Conservation (phyloP, 2,329 filamentous ascomycete genomes). For the Colletotrichum trifolii region DNA sequence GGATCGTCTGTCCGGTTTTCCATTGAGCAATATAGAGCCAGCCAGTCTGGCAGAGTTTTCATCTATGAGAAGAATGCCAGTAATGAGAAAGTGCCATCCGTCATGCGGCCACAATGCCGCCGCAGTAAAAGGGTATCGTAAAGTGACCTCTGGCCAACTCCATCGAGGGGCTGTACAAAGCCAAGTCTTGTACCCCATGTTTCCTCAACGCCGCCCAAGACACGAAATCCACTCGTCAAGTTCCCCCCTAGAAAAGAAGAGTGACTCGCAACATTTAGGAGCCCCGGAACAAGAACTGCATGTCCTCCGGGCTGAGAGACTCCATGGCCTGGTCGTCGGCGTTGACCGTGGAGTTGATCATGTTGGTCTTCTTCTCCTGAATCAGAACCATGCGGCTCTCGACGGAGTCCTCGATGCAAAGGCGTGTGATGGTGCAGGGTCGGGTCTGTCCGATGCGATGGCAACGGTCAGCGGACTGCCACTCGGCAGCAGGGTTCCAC, state of each 20-base stretch:
- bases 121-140: slow-evolving; percentile 8
- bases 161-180: background rate
- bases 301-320: slow-evolving; percentile 87
- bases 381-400: slow-evolving; percentile 95
- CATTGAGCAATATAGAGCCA: slow-evolving; percentile 11
- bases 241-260: background rate
- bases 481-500: slow-evolving; percentile 99
- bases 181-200: slow-evolving; percentile 7
- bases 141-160: slow-evolving; percentile 17
- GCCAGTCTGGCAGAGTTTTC: slow-evolving; percentile 1
- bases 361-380: slow-evolving; percentile 98
- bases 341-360: slow-evolving; percentile 98
- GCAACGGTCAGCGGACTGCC: slow-evolving; percentile 94
- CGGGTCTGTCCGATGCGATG: slow-evolving; percentile 96
- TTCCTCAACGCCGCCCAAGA: slow-evolving; percentile 16
- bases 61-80: background rate
- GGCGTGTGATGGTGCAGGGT: slow-evolving; percentile 91
- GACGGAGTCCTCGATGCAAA: slow-evolving; percentile 97
- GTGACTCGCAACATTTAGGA: background rate
- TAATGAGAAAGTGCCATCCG: slow-evolving; percentile 1
- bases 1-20: slow-evolving; percentile 4
- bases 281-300: slow-evolving; percentile 96
- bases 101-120: slow-evolving; percentile 14
- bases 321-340: slow-evolving; percentile 92
- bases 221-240: background rate